Conservation (phyloP, 805 yeast species). For the Wickerhamomyces tratensis region DNA sequence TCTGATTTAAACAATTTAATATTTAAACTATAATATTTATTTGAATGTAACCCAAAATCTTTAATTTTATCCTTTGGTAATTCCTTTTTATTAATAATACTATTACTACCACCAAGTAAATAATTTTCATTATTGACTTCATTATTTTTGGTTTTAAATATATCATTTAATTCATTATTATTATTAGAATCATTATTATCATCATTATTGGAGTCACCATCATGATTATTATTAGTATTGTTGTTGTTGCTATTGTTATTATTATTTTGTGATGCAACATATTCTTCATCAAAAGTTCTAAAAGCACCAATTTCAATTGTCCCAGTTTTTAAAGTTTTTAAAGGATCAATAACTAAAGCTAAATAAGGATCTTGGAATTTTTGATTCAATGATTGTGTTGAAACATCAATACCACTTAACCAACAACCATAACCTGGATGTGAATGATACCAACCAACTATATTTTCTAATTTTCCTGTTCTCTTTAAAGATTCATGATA, state of each 20-base stretch:
- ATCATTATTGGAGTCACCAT: background rate
- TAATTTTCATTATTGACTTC: background rate
- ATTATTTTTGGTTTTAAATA: background rate
- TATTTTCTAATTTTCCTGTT: conserved; percentile 48
- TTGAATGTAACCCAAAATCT: conserved; percentile 66
- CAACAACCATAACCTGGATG: conserved; percentile 98
- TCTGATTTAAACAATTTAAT: conserved; percentile 48
- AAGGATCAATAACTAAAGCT: conserved; percentile 84
- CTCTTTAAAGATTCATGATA: conserved; percentile 51
- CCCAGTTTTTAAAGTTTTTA: conserved; percentile 50
- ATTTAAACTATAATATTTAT: conserved; percentile 56
- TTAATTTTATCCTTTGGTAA: conserved; percentile 43
- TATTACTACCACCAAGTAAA: background rate
- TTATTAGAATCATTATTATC: conserved; percentile 3
- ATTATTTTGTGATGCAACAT: conserved; percentile 5
- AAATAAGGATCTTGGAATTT: conserved; percentile 85
- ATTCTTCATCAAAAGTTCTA: conserved; percentile 48
- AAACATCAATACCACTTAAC: conserved; percentile 88
- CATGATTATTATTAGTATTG: background rate
- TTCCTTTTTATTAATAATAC: background rate
- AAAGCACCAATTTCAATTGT: conserved; percentile 83
- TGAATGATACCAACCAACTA: conserved; percentile 98
- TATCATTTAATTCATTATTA: too few relatives aligned
- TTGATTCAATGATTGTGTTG: conserved; percentile 80
- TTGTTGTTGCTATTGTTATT: background rate